Conservation (phyloP, 768 basidiomycete genomes). For the Auricularia cornea region DNA sequence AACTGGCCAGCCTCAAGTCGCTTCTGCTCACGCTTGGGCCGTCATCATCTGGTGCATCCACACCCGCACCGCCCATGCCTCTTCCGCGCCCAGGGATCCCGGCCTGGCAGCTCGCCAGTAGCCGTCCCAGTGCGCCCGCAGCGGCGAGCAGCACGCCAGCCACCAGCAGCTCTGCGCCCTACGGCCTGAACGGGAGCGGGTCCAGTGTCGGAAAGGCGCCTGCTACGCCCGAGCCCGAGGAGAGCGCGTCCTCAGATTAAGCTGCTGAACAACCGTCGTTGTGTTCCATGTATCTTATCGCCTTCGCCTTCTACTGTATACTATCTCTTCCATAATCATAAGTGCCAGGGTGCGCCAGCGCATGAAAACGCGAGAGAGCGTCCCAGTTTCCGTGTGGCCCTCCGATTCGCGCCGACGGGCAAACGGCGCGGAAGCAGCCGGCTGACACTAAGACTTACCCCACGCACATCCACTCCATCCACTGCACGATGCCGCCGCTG, state of each 20-base stretch:
- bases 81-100: slow-evolving; percentile 70
- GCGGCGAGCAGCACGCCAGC: slow-evolving; percentile 14
- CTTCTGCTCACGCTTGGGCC: slow-evolving; percentile 71
- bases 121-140: slow-evolving; percentile 16
- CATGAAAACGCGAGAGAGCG: no score
- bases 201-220: not conserved
- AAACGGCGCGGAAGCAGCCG: not conserved
- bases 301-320: not conserved
- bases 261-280: no score
- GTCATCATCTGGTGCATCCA: slow-evolving; percentile 36
- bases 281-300: not conserved
- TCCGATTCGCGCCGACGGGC: not conserved
- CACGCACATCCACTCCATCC: not conserved
- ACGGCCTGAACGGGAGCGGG: not conserved
- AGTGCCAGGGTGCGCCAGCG: no score
- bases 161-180: slow-evolving; percentile 4
- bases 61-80: slow-evolving; percentile 39
- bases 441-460: not conserved
- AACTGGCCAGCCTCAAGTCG: slow-evolving; percentile 89
- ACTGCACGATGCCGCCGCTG: not conserved
- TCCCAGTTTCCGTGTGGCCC: no score
- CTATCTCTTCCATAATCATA: not conserved
- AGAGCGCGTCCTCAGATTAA: not conserved
- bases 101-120: slow-evolving; percentile 74
- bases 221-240: not conserved